phyloP scores from a whole-genome alignment of 768 basidiomycete species.

The Phlebiopsis flavidoalba region DNA sequence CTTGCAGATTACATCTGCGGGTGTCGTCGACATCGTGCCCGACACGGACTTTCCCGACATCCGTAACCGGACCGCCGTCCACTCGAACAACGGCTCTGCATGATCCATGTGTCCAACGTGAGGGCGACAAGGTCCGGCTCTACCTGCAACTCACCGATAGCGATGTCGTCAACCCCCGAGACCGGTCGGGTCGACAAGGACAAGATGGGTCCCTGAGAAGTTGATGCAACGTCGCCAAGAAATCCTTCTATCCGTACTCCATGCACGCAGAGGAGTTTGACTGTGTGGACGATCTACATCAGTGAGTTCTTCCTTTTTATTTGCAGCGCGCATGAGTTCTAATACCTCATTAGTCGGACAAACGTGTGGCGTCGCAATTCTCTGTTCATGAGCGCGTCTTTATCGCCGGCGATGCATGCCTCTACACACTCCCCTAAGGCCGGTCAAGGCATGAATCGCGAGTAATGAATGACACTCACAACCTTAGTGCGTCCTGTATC shows the following conservation, averaged over 20 bases:
- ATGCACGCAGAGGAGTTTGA: conserved; percentile 27
- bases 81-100: conserved; percentile 46
- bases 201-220: conserved; percentile 30
- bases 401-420: conserved; percentile 53
- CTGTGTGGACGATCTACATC: conserved; percentile 51
- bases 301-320: conserved; percentile 25
- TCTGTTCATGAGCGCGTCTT: conserved; percentile 43
- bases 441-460: conserved; percentile 50
- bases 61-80: conserved; percentile 41
- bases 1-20: conserved; percentile 71
- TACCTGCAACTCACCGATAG: conserved; percentile 46
- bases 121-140: conserved; percentile 40
- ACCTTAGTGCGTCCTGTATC: conserved; percentile 29
- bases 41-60: conserved; percentile 52
- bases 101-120: conserved; percentile 52
- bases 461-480: conserved; percentile 51
- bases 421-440: conserved; percentile 41
- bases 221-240: conserved; percentile 39
- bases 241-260: conserved; percentile 35
- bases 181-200: conserved; percentile 40
- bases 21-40: conserved; percentile 60
- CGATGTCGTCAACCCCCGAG: conserved; percentile 27
- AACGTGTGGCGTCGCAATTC: conserved; percentile 48
- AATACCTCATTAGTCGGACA: conserved; percentile 40
- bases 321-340: neutral